Base-by-base conservation (phyloP, 768 basidiomycete genomes). In the Phaffia australis region DNA sequence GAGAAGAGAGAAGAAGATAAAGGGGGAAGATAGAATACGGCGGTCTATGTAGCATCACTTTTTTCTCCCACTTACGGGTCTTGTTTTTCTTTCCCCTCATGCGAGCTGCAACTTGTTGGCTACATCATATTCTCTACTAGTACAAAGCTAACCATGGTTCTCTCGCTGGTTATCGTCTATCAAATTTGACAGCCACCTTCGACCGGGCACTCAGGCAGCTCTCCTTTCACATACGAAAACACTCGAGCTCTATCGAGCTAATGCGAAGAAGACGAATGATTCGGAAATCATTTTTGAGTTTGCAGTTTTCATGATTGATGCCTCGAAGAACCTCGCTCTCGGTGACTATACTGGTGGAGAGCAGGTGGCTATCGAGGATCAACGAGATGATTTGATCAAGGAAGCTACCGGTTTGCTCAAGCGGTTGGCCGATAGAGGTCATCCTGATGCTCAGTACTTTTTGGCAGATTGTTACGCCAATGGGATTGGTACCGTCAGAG, bases 231-330 rank as follows among this genome's bases (percentile, higher is more conserved):
- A 97, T 76, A 91, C 93, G 77, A 88, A 88, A 66, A 98, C 95
- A 1, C 85, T 99, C 68, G 92, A 97, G 76, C 85, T 95, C 69
- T 99, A 99, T 80, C 88, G 95, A 56, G 85, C 87, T 54, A 99
- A 99, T 77, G 95, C 94, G 42, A 95, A 94, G 80, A 98, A 98
- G 79, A 95, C 93, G 0, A 91, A 95, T 79, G 91, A 98, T 76
- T 93, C 94, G 0, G 90, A 97, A 73, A 80, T 97, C 64, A 93
- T 94, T 75, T 98, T 92, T 80, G 95, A 99, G 76, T 97, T 99
- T 71, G 90, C 94, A 50, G 89, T 93, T 11, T 97, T 98, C 81
- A 92, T 97, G 88, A 87, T 99, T 74, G 95, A 97, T 74, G 90
- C 93, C 58, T 88, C 91, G 58, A 95, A 94, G 77, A 54, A 65